Evolutionary conservation across 2,329 filamentous ascomycete species (phyloP).

Genomic region (Colletotrichum tropicicola): DNA sequence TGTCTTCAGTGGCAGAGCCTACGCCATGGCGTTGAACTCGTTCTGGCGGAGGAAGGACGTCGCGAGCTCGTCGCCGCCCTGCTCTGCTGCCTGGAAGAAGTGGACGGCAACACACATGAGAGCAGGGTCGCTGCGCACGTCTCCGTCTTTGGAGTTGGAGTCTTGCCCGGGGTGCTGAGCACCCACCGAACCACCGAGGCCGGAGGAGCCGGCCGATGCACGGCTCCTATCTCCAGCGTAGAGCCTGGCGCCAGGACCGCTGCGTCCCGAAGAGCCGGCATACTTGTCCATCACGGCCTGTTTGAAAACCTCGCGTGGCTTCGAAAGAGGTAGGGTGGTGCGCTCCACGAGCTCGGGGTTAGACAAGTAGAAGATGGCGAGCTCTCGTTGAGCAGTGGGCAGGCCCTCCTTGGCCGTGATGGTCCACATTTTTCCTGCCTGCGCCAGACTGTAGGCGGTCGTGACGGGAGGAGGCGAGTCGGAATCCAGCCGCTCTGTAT

Average conservation of each 20-base stretch:
- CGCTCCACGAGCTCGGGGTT: constrained; percentile 86
- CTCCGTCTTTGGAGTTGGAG: constrained; percentile 47
- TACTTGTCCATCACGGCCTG: constrained; percentile 82
- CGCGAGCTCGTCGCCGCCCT: constrained; percentile 87
- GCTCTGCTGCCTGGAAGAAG: constrained; percentile 93
- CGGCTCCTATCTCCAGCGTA: constrained; percentile 30
- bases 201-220: constrained; percentile 25
- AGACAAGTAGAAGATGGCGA: constrained; percentile 92
- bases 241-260: constrained; percentile 27
- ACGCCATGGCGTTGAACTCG: constrained; percentile 39
- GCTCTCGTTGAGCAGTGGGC: constrained; percentile 87
- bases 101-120: constrained; percentile 95
- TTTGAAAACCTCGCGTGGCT: constrained; percentile 90
- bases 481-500: constrained; percentile 30
- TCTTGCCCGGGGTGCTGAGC: constrained; percentile 38
- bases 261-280: constrained; percentile 46
- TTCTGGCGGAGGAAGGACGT: constrained; percentile 82
- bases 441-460: constrained; percentile 75
- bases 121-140: constrained; percentile 79
- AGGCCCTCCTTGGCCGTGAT: constrained; percentile 95
- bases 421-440: constrained; percentile 89
- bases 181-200: constrained; percentile 32
- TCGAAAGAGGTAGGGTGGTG: constrained; percentile 84
- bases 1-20: neutral
- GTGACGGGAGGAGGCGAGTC: constrained; percentile 56